Base-by-base conservation (phyloP, 768 basidiomycete species). In the Panaeolus cyanescens region DNA sequence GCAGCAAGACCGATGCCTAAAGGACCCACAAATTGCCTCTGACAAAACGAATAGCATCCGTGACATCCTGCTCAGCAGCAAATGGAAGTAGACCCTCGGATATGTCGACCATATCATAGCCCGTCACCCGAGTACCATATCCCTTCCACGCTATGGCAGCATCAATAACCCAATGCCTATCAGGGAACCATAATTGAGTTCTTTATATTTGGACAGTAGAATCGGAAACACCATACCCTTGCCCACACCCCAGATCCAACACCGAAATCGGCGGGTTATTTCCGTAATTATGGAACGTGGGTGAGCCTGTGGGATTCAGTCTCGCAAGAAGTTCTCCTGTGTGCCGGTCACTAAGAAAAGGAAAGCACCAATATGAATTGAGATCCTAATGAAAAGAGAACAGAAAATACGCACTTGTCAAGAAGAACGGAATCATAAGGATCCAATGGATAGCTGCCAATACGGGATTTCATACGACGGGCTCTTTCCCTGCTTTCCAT, bases 241-340 rank as follows among this genome's bases (percentile, higher is more conserved):
- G 67, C 5, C 92, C 91, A 69, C 90, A 92, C 1, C 91, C 91
- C 6, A 93, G 73, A 66, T 92, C 91, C 12, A 93, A 80, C 32
- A 90, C 85, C 33, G 79, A 73, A 0, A 70, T 67, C 1, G 90
- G 87, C 0, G 80, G 78, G 12, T 69, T 69, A 42, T 78, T 77
- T 30, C 77, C 70, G 66, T 82, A 82, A 65, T 81, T 71, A 63
- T 83, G 78, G 65, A 92, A 91, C 0, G 83, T 83, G 0, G 90
- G 90, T 0, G 82, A 80, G 15, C 75, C 77, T 2, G 75, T 77
- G 5, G 77, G 74, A 56, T 80, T 83, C n/a, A 92, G 75, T 22
- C 80, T 82, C n/a, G 74, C 79, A 20, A 90, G 68, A 12, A 92
- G 67, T 10, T 77, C 67, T 33, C 84, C 79, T 2, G 84, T 80